These are phyloP conservation scores for Waltergamsia citrina DNA, from an alignment of 2,329 filamentous ascomycete genomes.

Conservation along the genomic window DNA sequence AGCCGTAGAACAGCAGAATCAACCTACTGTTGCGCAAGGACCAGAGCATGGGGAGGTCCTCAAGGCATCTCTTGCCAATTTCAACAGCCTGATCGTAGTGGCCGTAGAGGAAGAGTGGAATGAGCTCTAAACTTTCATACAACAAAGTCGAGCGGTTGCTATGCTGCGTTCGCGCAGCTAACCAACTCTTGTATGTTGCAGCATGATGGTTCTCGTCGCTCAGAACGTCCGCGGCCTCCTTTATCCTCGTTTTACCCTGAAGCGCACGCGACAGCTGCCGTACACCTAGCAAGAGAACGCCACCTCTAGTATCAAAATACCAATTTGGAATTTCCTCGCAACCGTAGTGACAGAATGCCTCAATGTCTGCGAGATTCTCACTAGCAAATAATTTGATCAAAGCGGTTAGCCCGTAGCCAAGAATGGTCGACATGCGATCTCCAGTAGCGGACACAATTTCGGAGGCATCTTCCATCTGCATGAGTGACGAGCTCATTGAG, in stretches of 20 bases:
- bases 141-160: slow-evolving; percentile 55
- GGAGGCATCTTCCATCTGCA: slow-evolving; percentile 54
- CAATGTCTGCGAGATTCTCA: slow-evolving; percentile 59
- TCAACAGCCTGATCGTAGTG: slow-evolving; percentile 51
- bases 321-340: slow-evolving; percentile 67
- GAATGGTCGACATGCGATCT: slow-evolving; percentile 61
- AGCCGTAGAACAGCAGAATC: slow-evolving; percentile 49
- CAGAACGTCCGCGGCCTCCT: slow-evolving; percentile 46
- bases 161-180: slow-evolving; percentile 39
- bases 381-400: slow-evolving; percentile 61
- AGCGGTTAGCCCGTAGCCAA: slow-evolving; percentile 60
- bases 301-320: slow-evolving; percentile 62
- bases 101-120: slow-evolving; percentile 53
- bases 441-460: slow-evolving; percentile 58
- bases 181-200: slow-evolving; percentile 49
- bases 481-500: slow-evolving; percentile 47
- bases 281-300: slow-evolving; percentile 56
- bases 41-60: slow-evolving; percentile 42
- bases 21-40: slow-evolving; percentile 48
- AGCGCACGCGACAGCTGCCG: slow-evolving; percentile 60
- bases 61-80: slow-evolving; percentile 40
- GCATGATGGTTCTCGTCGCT: slow-evolving; percentile 59
- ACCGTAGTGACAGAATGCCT: slow-evolving; percentile 61
- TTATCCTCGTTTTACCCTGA: slow-evolving; percentile 59
- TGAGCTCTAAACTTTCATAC: slow-evolving; percentile 58